Evolutionary conservation across 1,284 basidiomycete genomes (phyloP).

Genomic region (Schizopora paradoxa): DNA sequence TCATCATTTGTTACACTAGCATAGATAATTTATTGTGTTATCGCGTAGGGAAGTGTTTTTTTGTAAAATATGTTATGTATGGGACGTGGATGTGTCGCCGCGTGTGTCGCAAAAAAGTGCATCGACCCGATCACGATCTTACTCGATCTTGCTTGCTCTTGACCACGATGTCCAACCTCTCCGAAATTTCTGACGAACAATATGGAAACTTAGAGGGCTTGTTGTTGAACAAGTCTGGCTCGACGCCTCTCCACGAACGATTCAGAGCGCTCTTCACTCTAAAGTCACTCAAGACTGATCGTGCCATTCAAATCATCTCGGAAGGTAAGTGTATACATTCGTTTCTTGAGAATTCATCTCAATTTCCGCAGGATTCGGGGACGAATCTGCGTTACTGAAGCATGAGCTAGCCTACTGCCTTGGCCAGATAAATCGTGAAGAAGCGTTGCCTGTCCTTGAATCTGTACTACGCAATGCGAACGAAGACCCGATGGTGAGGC

Average conservation of each 20-base stretch:
- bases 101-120: constrained; percentile 5
- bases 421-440: constrained; percentile 78
- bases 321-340: constrained; percentile 47
- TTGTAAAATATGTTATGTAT: too few species aligned
- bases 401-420: constrained; percentile 98
- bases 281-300: constrained; percentile 78
- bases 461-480: constrained; percentile 62
- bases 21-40: too few species aligned
- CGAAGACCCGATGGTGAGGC: constrained; percentile 96
- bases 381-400: constrained; percentile 88
- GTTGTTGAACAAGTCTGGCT: constrained; percentile 73
- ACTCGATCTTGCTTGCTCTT: too few species aligned
- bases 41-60: too few species aligned
- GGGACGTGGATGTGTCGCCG: too few species aligned
- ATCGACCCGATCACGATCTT: constrained; percentile 9
- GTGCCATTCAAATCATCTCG: constrained; percentile 81
- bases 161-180: constrained; percentile 23
- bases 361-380: constrained; percentile 63
- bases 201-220: constrained; percentile 57
- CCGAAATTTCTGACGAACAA: constrained; percentile 33
- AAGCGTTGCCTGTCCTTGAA: constrained; percentile 79
- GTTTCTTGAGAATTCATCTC: constrained; percentile 8
- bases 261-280: constrained; percentile 94
- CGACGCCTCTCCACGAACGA: constrained; percentile 79
- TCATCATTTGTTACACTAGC: too few species aligned